Evolutionary conservation across 768 basidiomycete species (phyloP).

Genomic region (Tulasnella sp.): DNA sequence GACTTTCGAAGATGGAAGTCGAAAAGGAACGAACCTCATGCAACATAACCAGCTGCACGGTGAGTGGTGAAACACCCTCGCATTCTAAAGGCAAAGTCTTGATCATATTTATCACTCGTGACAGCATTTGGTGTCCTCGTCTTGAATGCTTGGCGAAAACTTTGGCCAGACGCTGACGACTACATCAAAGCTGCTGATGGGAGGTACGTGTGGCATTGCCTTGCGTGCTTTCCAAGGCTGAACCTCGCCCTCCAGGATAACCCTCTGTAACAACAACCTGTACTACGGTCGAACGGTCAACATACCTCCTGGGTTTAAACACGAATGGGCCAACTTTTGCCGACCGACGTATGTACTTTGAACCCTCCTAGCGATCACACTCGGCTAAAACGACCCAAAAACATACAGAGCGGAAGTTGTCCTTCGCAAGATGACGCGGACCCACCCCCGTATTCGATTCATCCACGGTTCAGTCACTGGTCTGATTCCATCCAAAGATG

Average conservation of each 20-base stretch:
- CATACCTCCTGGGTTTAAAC: not conserved
- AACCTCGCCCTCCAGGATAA: not conserved
- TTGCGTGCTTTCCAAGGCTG: no score
- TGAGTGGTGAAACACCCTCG: not conserved
- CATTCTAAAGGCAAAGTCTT: no score
- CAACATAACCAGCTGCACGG: not conserved
- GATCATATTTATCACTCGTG: not conserved
- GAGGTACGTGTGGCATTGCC: not conserved
- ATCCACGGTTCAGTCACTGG: not conserved
- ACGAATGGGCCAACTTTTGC: not conserved
- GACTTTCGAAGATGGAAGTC: not conserved
- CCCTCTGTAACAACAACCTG: not conserved
- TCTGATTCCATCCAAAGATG: not conserved
- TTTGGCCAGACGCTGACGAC: not conserved
- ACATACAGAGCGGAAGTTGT: not conserved
- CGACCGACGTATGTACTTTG: not conserved
- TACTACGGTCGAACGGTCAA: not conserved
- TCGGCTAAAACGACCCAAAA: not conserved
- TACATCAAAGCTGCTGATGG: slow-evolving; percentile 1
- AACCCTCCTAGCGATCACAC: not conserved
- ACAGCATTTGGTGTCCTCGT: not conserved
- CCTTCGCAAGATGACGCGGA: not conserved
- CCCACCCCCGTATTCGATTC: not conserved
- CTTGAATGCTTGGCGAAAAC: not conserved
- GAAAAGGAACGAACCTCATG: not conserved